phyloP scores from a whole-genome alignment of 2,329 filamentous ascomycete genomes.

The Lecanicillium sp. region DNA sequence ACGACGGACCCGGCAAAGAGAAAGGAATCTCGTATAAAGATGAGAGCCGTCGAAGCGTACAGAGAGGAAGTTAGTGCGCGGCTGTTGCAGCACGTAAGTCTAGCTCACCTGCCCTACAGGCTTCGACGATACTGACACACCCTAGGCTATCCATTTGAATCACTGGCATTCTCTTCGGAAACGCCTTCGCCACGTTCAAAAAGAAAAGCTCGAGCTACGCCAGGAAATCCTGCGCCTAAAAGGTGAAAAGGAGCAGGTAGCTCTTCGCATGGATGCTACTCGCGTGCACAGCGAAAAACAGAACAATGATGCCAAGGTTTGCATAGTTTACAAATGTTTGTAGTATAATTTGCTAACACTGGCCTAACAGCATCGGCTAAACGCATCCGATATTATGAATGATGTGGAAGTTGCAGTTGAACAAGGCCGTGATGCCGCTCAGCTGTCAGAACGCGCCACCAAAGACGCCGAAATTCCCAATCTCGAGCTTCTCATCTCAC shows the following conservation, averaged over 20 bases:
- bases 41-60: constrained; percentile 49
- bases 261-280: constrained; percentile 54
- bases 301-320: constrained; percentile 43
- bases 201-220: constrained; percentile 47
- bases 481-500: constrained; percentile 48
- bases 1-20: constrained; percentile 37
- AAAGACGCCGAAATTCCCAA: constrained; percentile 45
- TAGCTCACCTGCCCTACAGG: no score
- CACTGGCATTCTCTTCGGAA: constrained; percentile 48
- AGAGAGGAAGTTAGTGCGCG: constrained; percentile 46
- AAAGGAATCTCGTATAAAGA: constrained; percentile 47
- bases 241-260: constrained; percentile 52
- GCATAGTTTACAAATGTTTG: constrained; percentile 25
- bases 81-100: constrained; percentile 50
- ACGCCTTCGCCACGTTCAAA: constrained; percentile 48
- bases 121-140: neutral
- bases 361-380: constrained; percentile 31
- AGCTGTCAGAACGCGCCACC: constrained; percentile 35
- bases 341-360: constrained; percentile 4
- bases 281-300: constrained; percentile 38
- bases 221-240: constrained; percentile 53
- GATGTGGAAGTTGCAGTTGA: constrained; percentile 52
- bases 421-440: constrained; percentile 38
- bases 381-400: constrained; percentile 50
- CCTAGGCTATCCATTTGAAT: constrained; percentile 50